Conservation (phyloP, 2,329 filamentous ascomycete genomes). For the Cordyceps fumosorosea region DNA sequence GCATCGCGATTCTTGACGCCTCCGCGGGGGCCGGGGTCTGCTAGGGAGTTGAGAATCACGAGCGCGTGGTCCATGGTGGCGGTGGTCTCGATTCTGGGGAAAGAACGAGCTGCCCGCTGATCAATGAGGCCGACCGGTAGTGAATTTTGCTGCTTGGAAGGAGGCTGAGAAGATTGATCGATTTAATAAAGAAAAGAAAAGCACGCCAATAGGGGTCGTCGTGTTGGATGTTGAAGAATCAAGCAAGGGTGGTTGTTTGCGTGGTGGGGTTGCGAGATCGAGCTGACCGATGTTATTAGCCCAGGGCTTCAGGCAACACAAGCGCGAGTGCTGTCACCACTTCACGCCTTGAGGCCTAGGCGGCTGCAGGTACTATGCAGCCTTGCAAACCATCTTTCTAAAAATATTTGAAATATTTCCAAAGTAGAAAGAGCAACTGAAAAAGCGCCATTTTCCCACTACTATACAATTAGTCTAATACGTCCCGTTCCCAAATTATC, state of each 20-base stretch:
- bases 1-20: constrained; percentile 32
- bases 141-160: not conserved
- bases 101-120: not conserved
- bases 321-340: not conserved
- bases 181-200: not conserved
- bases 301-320: constrained; percentile 3
- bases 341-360: not conserved
- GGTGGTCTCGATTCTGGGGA: not conserved
- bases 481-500: not conserved
- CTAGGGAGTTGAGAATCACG: constrained; percentile 35
- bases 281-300: constrained; percentile 1
- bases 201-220: not conserved
- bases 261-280: constrained; percentile 7
- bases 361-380: too few species aligned
- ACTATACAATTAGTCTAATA: constrained; percentile 12
- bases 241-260: not conserved
- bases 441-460: not conserved
- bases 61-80: constrained; percentile 26
- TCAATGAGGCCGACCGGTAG: not conserved
- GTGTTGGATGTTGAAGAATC: not conserved
- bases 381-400: too few species aligned
- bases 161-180: not conserved
- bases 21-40: constrained; percentile 25
- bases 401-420: not conserved
- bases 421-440: too few species aligned